phyloP scores from a whole-genome alignment of 768 basidiomycete genomes.

The Dentipellis sp. region DNA sequence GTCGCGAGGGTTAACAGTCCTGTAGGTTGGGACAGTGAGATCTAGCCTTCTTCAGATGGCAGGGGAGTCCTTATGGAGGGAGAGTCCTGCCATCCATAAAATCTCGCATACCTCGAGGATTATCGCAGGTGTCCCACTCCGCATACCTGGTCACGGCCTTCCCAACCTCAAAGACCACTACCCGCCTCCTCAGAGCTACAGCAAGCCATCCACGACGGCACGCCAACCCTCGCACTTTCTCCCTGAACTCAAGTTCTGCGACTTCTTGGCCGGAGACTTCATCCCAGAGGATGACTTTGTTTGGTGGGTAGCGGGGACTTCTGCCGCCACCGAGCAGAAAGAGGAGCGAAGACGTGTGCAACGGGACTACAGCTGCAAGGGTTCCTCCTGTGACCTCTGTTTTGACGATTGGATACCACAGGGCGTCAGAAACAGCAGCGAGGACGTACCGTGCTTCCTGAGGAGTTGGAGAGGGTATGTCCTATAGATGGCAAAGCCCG shows the following conservation, averaged over 20 bases:
- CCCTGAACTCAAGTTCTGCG: slow-evolving; percentile 84
- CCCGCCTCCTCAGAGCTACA: slow-evolving; percentile 69
- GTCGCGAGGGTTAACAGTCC: slow-evolving; percentile 79
- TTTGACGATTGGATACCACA: slow-evolving; percentile 12
- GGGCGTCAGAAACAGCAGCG: not conserved
- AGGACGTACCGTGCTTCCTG: slow-evolving; percentile 63
- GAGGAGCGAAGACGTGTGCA: slow-evolving; percentile 74
- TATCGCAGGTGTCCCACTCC: slow-evolving; percentile 86
- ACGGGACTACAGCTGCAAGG: slow-evolving; percentile 62
- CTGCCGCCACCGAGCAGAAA: slow-evolving; percentile 84
- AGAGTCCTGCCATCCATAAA: not conserved
- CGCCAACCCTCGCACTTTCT: slow-evolving; percentile 69
- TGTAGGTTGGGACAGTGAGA: slow-evolving; percentile 20
- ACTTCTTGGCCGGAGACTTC: slow-evolving; percentile 69
- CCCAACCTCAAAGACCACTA: slow-evolving; percentile 68
- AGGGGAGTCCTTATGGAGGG: not conserved
- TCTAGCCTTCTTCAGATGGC: not conserved
- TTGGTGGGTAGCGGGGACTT: slow-evolving; percentile 83
- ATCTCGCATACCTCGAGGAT: slow-evolving; percentile 55
- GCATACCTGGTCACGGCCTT: slow-evolving; percentile 51
- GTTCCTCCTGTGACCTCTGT: slow-evolving; percentile 76
- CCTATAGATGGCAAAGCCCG: slow-evolving; percentile 78
- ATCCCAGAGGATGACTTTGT: slow-evolving; percentile 90
- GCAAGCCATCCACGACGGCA: slow-evolving; percentile 81
- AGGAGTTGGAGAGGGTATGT: slow-evolving; percentile 68